Base-by-base conservation (phyloP, 202 grass and related monocot genomes). In the Tripidium arundinaceum region DNA sequence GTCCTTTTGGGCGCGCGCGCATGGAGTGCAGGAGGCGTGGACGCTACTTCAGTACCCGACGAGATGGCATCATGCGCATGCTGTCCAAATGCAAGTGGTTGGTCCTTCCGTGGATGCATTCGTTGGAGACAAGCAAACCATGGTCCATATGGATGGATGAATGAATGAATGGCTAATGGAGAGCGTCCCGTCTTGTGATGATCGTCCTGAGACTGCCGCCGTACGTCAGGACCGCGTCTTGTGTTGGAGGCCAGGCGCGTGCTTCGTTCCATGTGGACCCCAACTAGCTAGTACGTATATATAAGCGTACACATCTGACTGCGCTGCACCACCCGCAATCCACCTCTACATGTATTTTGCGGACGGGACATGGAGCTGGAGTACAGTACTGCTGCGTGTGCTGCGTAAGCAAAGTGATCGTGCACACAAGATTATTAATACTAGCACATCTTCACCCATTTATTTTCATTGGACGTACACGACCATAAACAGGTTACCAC, bases 41-140 rank as follows among this genome's bases (percentile, higher is more conserved):
- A 52, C 4, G 45, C 27, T 72, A 52, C 69, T 49, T 52, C 16
- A 37, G 43, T 67, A 79, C 46, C 62, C 46, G 77, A 68, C 47
- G 29, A 26, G 29, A 68, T 34, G 9, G 33, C 63, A 40, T n/a
- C 63, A 40, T n/a, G 46, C 63, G 49, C 34, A 49, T 52, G 63
- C 31, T 18, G 62, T 67, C 62, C 42, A 24, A 66, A 21, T 37
- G 63, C 77, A 68, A 19, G 76, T 39, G 63, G 76, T 67, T 79
- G 76, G 45, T 21, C 45, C 27, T 12, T 6, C 45, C 69, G 25
- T 73, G 28, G 28, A 52, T 21, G 70, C 45, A 34, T 72, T 73
- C 70, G 70, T 73, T 36, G 2, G 18, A 73, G 70, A 73, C 46
- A 73, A 73, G 70, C 45, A 73, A 54, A 19, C 27, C 46, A 50